Percentiles rank a stretch among this genome's conserved stretches.
phyloP scores from a whole-genome alignment of 169 alveolate genomes.

The Eimeria falciformis region DNA sequence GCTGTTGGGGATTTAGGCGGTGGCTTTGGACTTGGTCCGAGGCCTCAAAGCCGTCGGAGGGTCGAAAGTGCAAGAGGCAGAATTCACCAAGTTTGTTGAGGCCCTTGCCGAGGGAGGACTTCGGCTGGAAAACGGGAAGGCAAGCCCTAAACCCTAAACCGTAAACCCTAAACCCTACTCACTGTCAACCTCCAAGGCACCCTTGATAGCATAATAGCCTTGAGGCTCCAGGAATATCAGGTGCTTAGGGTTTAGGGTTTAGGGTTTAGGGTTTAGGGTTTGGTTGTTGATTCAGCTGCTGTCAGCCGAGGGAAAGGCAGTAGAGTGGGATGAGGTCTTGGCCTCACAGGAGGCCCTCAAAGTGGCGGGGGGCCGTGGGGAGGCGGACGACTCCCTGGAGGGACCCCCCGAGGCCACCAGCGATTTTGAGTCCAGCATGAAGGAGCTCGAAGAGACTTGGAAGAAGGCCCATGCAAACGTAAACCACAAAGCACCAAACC shows the following conservation, averaged over 20 bases:
- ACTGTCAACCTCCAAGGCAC: too few species aligned
- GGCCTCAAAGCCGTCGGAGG: constrained; percentile 31
- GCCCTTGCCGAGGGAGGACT: constrained; percentile 14
- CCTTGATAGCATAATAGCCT: too few species aligned
- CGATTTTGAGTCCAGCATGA: background rate
- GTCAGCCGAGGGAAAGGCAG: background rate
- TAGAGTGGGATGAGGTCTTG: background rate
- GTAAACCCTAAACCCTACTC: constrained; percentile 20
- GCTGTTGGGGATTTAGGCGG: background rate
- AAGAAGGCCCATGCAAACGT: background rate
- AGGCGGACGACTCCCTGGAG: background rate
- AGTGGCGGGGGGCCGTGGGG: background rate
- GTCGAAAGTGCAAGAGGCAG: background rate
- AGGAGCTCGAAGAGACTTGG: background rate
- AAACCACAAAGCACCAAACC: background rate
- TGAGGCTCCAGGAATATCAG: too few species aligned
- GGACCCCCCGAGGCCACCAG: background rate
- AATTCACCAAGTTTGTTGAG: constrained; percentile 9
- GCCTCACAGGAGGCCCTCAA: background rate
- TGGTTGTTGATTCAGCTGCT: background rate
- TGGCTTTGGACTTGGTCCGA: background rate
- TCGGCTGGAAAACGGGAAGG: background rate
- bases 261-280: constrained; percentile 3
- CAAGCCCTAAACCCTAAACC: background rate
- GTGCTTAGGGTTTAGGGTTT: background rate